Percentiles rank a stretch among this genome's conserved stretches.
Evolutionary conservation across 495 filamentous ascomycete species (phyloP).

Genomic region (Daldinia grandis): DNA sequence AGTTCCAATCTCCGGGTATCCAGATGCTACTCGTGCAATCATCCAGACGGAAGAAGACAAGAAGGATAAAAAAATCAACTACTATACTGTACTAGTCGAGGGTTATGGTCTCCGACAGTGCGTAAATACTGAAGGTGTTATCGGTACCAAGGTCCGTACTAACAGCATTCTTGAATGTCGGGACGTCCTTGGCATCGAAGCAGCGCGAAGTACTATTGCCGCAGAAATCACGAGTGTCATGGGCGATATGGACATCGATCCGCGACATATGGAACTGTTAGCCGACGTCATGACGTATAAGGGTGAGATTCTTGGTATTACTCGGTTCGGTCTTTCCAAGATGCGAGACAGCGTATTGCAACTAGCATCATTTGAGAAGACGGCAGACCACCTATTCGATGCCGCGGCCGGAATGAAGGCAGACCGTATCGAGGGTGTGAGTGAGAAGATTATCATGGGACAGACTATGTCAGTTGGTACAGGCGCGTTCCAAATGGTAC

Average conservation of each 20-base stretch:
- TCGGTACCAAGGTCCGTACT: slow-evolving; percentile 73
- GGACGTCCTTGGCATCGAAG: slow-evolving; percentile 97
- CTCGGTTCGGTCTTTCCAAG: slow-evolving; percentile 93
- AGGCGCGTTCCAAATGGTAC: slow-evolving; percentile 87
- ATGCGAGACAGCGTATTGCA: slow-evolving; percentile 96
- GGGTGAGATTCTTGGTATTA: slow-evolving; percentile 97
- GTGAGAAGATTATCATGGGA: slow-evolving; percentile 98
- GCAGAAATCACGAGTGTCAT: slow-evolving; percentile 83
- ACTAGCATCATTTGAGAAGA: slow-evolving; percentile 97
- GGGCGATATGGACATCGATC: slow-evolving; percentile 94
- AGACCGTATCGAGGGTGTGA: slow-evolving; percentile 90
- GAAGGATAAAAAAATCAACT: slow-evolving; percentile 56
- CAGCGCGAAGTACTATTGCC: slow-evolving; percentile 84
- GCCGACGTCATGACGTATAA: slow-evolving; percentile 99
- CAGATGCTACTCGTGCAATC: slow-evolving; percentile 84
- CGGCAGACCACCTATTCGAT: slow-evolving; percentile 96
- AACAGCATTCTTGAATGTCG: slow-evolving; percentile 92
- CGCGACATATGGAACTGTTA: slow-evolving; percentile 96
- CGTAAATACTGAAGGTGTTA: slow-evolving; percentile 90
- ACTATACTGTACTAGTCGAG: slow-evolving; percentile 86
- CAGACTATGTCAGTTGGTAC: slow-evolving; percentile 91
- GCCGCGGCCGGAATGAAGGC: slow-evolving; percentile 89
- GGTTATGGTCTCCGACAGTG: slow-evolving; percentile 89
- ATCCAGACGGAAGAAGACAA: slow-evolving; percentile 69
- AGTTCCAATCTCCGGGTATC: slow-evolving; percentile 85